Percentiles rank a stretch among this genome's conserved stretches.
phyloP scores from a whole-genome alignment of 176 grass and related monocot species.

The Dactylis glomerata region DNA sequence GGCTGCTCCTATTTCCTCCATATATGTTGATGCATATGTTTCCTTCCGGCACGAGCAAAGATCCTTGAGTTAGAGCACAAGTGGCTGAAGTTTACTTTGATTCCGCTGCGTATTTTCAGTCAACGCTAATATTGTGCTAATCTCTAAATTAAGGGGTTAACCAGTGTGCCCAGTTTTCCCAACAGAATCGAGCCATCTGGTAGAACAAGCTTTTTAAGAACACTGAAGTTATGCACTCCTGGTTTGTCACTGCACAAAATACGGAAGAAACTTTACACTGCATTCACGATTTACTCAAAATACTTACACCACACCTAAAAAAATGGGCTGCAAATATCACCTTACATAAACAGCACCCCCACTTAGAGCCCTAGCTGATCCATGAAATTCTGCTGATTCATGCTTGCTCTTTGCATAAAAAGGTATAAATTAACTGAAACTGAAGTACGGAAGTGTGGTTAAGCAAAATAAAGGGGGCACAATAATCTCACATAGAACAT shows the following conservation, averaged over 20 bases:
- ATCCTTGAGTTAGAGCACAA: too few relatives aligned
- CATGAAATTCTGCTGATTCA: slow-evolving; percentile 41
- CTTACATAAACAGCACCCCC: slow-evolving; percentile 48
- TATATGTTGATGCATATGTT: too few relatives aligned
- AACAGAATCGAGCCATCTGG: slow-evolving; percentile 46
- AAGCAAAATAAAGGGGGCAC: background rate
- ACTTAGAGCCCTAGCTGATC: slow-evolving; percentile 50
- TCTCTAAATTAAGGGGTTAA: too few relatives aligned
- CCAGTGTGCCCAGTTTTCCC: too few relatives aligned
- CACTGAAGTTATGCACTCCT: slow-evolving; percentile 39
- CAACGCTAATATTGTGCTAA: too few relatives aligned
- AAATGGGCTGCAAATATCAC: background rate
- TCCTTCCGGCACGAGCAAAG: too few relatives aligned
- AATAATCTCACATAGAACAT: slow-evolving; percentile 55
- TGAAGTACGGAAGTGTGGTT: background rate
- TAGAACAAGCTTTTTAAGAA: slow-evolving; percentile 56
- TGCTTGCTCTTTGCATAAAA: slow-evolving; percentile 35
- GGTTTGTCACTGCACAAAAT: slow-evolving; percentile 49
- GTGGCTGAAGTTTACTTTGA: too few relatives aligned
- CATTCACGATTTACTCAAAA: background rate
- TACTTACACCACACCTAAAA: background rate
- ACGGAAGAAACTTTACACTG: background rate
- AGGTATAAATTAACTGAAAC: slow-evolving; percentile 10
- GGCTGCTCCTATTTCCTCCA: too few relatives aligned
- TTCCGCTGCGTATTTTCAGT: too few relatives aligned